Percentiles rank a stretch among this genome's conserved stretches.
phyloP scores from a whole-genome alignment of 306 rosid genomes.

The Fragaria ananassa region DNA sequence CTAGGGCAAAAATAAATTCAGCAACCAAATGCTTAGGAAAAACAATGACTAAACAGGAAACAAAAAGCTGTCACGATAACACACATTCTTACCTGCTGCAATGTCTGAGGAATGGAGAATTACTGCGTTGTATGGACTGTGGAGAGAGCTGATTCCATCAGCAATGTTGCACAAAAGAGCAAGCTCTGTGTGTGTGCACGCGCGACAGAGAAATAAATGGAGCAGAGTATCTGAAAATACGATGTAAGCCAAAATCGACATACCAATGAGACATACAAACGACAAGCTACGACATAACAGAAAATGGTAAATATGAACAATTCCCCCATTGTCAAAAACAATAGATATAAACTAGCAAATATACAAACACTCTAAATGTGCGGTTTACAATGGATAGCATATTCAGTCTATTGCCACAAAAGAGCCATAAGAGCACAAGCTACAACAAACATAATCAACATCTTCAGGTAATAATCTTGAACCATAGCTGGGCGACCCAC shows the following conservation, averaged over 20 bases:
- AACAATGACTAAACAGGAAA: not conserved
- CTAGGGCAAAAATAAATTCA: not conserved
- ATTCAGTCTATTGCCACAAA: constrained; percentile 53
- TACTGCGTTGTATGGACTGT: not conserved
- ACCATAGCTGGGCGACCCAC: not conserved
- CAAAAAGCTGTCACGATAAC: not conserved
- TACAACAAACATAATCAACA: constrained; percentile 52
- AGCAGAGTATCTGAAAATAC: constrained; percentile 2
- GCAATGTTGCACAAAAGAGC: not conserved
- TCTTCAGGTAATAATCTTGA: constrained; percentile 62
- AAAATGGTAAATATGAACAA: constrained; percentile 36
- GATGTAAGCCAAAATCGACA: constrained; percentile 21
- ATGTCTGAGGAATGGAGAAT: not conserved
- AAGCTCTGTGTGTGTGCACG: not conserved
- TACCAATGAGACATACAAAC: constrained; percentile 12
- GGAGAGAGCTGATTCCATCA: not conserved
- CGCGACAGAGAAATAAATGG: not conserved
- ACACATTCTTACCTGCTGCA: not conserved
- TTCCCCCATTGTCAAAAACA: constrained; percentile 12
- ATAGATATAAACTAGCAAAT: constrained; percentile 26
- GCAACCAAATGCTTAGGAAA: not conserved
- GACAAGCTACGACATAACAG: constrained; percentile 7
- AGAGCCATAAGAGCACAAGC: constrained; percentile 62
- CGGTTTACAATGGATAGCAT: not conserved
- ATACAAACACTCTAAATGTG: constrained; percentile 21